Conservation (phyloP, 148 eudicot genomes). For the Nepenthes mirabilis region DNA sequence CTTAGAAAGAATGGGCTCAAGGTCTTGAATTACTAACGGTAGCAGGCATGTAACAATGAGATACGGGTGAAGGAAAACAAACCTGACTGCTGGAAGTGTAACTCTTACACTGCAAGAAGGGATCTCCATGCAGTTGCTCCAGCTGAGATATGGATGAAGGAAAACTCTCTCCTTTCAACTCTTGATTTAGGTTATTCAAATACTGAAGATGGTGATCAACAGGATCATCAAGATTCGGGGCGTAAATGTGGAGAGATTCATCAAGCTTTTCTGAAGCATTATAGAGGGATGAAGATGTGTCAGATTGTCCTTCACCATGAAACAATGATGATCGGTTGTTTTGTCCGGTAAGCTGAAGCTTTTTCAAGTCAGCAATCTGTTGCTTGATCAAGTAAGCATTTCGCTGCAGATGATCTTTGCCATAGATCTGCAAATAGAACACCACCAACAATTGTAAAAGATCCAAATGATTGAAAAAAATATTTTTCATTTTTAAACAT, state of each 20-base stretch:
- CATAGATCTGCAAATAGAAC: constrained; percentile 14
- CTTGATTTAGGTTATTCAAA: constrained; percentile 9
- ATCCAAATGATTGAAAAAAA: no score
- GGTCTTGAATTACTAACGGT: no score
- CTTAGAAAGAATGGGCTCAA: no score
- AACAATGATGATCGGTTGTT: constrained; percentile 14
- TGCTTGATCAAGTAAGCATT: constrained; percentile 32
- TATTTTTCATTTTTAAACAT: no score
- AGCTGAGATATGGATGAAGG: constrained; percentile 30
- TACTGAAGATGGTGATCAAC: constrained; percentile 14
- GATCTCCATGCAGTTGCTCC: constrained; percentile 36
- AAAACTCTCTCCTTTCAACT: constrained; percentile 16
- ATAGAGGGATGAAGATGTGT: constrained; percentile 12
- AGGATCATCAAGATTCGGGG: constrained; percentile 11
- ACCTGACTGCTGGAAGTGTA: constrained; percentile 42
- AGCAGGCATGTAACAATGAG: no score
- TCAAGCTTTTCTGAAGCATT: constrained; percentile 13
- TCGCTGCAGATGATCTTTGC: constrained; percentile 17
- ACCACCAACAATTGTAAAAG: background rate
- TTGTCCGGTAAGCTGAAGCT: constrained; percentile 37
- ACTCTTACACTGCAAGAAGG: constrained; percentile 42
- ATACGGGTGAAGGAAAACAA: constrained; percentile 2
- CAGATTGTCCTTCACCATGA: constrained; percentile 16
- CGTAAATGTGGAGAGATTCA: constrained; percentile 9
- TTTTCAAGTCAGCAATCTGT: constrained; percentile 52